Evolutionary conservation across 2,329 filamentous ascomycete species (phyloP), one percentile per base, ranked within the genome.

Genomic region (Microthyrium microscopicum): DNA sequence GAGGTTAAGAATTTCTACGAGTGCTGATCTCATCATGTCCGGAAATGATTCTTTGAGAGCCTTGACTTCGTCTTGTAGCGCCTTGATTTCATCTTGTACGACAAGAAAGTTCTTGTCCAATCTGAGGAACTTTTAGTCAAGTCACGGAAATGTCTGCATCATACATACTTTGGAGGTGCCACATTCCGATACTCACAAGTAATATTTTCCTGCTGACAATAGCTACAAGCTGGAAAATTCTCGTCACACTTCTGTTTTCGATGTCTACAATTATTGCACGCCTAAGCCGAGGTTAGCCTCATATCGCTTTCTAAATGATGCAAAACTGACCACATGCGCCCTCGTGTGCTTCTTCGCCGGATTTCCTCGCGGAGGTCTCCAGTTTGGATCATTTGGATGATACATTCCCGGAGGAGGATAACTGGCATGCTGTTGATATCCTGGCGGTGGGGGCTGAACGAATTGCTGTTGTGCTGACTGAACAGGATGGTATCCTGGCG

Each of bases 161-260:
- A 33, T 31, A 40, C 75, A 51, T 62, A 87, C 79, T 85, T 83
- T 49, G 87, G 85, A 8, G 81, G 81, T 18, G 80, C 77, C 4
- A 84, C 76, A 46, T 91, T 83, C 40, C 82, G 71, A 51, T 92
- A 93, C 51, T 78, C 73, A 57, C 89, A 98, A 34, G 74, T 67
- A 20, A 83, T 66, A 42, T 70, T 75, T 51, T 91, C 91, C 44
- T 95, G 85, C 46, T 77, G 78, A 53, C 89, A 98, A 46, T 74
- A 73, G 34, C 51, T 46, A 38, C 54, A 57, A 5, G 54, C 54
- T 27, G 52, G n/a, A n/a, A n/a, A 44, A 11, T 47, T 45, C 41
- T 57, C 54, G 40, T 56, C 53, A 37, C 54, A 57, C 37, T 56
- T 57, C 38, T 57, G 54, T 39, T 57, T 57, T 24, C 54, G 50